Conservation (phyloP, 768 basidiomycete genomes). For the Trametes maxima region DNA sequence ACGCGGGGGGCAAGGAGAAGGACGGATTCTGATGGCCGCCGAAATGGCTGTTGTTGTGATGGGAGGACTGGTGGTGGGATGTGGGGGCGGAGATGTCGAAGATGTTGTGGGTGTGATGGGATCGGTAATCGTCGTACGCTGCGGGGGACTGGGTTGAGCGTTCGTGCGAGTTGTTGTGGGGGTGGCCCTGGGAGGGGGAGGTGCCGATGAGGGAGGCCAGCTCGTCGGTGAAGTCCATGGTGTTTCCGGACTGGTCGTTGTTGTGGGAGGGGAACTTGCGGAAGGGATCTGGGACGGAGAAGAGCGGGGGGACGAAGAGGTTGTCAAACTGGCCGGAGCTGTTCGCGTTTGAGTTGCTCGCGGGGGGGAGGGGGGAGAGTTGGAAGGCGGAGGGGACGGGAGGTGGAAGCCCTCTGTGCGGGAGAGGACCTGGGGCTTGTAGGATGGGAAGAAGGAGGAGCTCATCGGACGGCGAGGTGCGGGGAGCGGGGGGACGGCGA, state of each 20-base stretch:
- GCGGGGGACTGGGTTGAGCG: slow-evolving; percentile 43
- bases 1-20: slow-evolving; percentile 35
- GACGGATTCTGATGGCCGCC: slow-evolving; percentile 28
- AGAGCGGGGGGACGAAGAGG: slow-evolving; percentile 48
- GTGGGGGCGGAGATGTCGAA: slow-evolving; percentile 61
- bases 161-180: slow-evolving; percentile 41
- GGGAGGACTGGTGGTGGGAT: slow-evolving; percentile 35
- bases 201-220: slow-evolving; percentile 59
- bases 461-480: slow-evolving; percentile 21
- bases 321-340: slow-evolving; percentile 30
- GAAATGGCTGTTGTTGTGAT: slow-evolving; percentile 26
- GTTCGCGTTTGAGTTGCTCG: slow-evolving; percentile 27
- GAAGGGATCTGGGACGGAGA: slow-evolving; percentile 56
- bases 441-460: slow-evolving; percentile 34
- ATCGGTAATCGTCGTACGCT: slow-evolving; percentile 37
- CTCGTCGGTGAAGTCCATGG: slow-evolving; percentile 69
- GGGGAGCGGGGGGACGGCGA: background rate
- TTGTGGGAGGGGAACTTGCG: slow-evolving; percentile 49
- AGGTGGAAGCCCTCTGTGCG: slow-evolving; percentile 78
- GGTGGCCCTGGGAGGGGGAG: slow-evolving; percentile 30
- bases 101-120: slow-evolving; percentile 54
- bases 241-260: slow-evolving; percentile 24
- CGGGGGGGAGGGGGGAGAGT: slow-evolving; percentile 34
- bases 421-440: slow-evolving; percentile 55
- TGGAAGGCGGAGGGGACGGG: slow-evolving; percentile 45